Base-by-base conservation (phyloP, 1,139 yeast genomes). In the Geotrichum siamense region DNA sequence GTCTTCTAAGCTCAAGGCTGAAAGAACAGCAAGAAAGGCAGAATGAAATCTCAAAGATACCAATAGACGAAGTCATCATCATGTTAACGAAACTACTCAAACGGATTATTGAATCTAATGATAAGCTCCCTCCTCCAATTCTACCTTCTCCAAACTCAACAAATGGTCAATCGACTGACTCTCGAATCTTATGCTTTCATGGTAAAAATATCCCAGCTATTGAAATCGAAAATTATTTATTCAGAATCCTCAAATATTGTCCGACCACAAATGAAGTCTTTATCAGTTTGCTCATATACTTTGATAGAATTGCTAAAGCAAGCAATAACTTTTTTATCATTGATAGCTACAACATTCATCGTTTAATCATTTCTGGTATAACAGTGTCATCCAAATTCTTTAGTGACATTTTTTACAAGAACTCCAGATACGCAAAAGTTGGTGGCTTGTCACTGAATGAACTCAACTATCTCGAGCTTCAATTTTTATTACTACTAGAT, bases 181-280 rank as follows among this genome's bases (percentile, higher is more conserved):
- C 84, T 12, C 82, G 80, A 56, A 89, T 91, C 2, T 67, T 89
- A 49, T 93, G 96, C 38, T 91, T 91, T 61, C 96, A 87, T 60
- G 98, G 98, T 16, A 78, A 95, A 43, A 93, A 89, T 60, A 80
- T 91, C 13, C 99, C 99, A 1, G 96, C 94, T 10, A 91, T 91
- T 45, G 78, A 91, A 8, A 72, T 93, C 41, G 89, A 86, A 58
- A 93, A 95, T 15, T 91, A 91, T 61, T 71, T 91, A 48, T 76
- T 87, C 32, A 77, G 98, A 57, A 93, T 91, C 25, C 75, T 91
- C 59, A 91, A 89, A 63, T 93, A 91, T 64, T 91, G 99, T 63
- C 98, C 99, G 0, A 93, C 93, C 17, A 89, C 98, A 1, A 91
- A 91, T 64, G 98, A 93, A 60, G 97, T 93, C 25, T 91, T 89